Evolutionary conservation across 2,329 filamentous ascomycete genomes (phyloP).

Genomic region (Aspergillus melleus): DNA sequence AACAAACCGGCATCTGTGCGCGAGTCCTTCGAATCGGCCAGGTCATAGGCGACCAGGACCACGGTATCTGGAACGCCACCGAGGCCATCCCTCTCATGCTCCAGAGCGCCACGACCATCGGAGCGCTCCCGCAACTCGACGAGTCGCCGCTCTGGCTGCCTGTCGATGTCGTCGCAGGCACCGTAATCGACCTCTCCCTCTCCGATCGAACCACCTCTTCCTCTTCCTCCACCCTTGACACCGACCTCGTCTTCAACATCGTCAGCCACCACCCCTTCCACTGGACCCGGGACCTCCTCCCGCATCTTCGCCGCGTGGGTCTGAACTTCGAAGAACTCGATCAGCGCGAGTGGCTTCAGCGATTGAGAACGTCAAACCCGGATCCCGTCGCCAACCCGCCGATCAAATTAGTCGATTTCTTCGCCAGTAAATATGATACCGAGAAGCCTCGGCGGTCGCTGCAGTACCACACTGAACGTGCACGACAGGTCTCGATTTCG

Average conservation of each 20-base stretch:
- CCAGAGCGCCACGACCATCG: constrained; percentile 46
- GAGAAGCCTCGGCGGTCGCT: constrained; percentile 9
- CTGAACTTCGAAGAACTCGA: constrained; percentile 30
- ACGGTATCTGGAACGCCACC: constrained; percentile 25
- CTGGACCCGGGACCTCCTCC: constrained; percentile 57
- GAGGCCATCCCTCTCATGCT: constrained; percentile 55
- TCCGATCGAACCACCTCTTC: constrained; percentile 12
- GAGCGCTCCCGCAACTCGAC: constrained; percentile 47
- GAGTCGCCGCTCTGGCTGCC: constrained; percentile 49
- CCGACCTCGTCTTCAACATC: constrained; percentile 51
- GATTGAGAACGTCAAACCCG: constrained; percentile 47
- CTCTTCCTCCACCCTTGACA: constrained; percentile 3
- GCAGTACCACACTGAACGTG: constrained; percentile 21
- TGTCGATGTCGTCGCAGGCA: constrained; percentile 43
- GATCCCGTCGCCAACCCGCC: constrained; percentile 53
- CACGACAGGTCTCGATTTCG: constrained; percentile 12
- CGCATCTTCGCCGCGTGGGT: constrained; percentile 51
- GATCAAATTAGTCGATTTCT: constrained; percentile 57
- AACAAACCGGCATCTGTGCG: constrained; percentile 15
- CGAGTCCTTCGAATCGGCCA: constrained; percentile 38
- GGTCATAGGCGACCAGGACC: constrained; percentile 32
- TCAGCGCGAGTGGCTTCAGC: constrained; percentile 29
- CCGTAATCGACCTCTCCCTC: constrained; percentile 33
- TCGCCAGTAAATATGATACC: constrained; percentile 51
- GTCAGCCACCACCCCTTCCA: constrained; percentile 52